These are phyloP conservation scores for Pholiota molesta DNA, from an alignment of 768 basidiomycete genomes.

Conservation along the genomic window DNA sequence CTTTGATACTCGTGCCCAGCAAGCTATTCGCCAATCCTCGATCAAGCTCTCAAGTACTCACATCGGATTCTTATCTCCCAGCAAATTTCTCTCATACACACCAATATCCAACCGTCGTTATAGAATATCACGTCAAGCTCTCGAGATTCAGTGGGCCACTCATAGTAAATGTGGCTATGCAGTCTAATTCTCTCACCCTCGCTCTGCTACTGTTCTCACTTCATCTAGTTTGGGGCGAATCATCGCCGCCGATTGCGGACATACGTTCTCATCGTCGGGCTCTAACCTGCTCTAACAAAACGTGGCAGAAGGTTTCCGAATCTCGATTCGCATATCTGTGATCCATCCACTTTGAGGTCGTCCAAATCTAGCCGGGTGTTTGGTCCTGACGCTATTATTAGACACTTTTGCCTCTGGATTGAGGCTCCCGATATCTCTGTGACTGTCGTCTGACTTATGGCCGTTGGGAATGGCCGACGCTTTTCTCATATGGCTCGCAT, in stretches of 20 bases:
- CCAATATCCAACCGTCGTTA: conserved; percentile 3
- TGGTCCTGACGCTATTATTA: conserved; percentile 16
- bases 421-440: conserved; percentile 15
- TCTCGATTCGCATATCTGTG: conserved; percentile 17
- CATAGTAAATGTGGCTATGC: conserved; percentile 17
- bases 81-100: conserved; percentile 11
- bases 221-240: conserved; percentile 11
- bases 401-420: conserved; percentile 14
- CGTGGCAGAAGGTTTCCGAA: conserved; percentile 24
- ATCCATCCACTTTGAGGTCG: conserved; percentile 7
- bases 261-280: conserved; percentile 24
- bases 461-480: conserved; percentile 17
- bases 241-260: conserved; percentile 24
- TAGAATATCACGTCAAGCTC: conserved; percentile 15
- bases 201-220: conserved; percentile 10
- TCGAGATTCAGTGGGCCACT: conserved; percentile 11
- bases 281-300: conserved; percentile 24
- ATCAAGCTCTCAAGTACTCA: not conserved
- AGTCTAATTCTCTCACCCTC: conserved; percentile 19
- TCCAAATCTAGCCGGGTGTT: conserved; percentile 14
- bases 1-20: not conserved
- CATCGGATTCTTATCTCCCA: conserved; percentile 1
- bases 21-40: not conserved
- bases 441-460: conserved; percentile 24
- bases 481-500: conserved; percentile 15